Conservation (phyloP, 108 stramenopile genomes). For the Skeletonema potamos region DNA sequence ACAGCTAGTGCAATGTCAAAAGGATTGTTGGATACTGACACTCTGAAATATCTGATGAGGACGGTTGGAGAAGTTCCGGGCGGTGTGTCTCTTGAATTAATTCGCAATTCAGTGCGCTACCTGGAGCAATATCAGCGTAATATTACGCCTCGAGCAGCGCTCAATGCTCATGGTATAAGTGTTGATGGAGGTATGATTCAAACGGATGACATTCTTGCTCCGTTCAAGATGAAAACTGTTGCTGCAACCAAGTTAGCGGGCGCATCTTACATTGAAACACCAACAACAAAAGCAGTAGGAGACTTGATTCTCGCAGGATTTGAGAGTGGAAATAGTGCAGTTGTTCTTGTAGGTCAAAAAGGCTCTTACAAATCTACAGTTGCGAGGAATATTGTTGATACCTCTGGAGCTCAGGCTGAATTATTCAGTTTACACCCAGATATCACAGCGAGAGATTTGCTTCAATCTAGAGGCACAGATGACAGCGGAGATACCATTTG, state of each 20-base stretch:
- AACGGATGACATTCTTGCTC: slow-evolving; percentile 20
- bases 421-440: slow-evolving; percentile 74
- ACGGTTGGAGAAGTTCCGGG: slow-evolving; percentile 12
- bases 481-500: slow-evolving; percentile 74
- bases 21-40: slow-evolving; percentile 13
- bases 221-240: not conserved
- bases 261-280: slow-evolving; percentile 31
- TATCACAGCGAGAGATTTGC: slow-evolving; percentile 75
- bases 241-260: not conserved
- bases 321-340: slow-evolving; percentile 46
- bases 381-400: slow-evolving; percentile 45
- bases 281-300: slow-evolving; percentile 35
- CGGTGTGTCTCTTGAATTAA: slow-evolving; percentile 32
- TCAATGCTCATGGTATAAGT: slow-evolving; percentile 45
- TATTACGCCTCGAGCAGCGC: slow-evolving; percentile 27
- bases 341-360: slow-evolving; percentile 67
- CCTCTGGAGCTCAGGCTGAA: slow-evolving; percentile 51
- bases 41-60: slow-evolving; percentile 31
- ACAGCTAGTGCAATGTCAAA: slow-evolving; percentile 32
- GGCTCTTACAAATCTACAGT: slow-evolving; percentile 76
- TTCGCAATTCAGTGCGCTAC: slow-evolving; percentile 43
- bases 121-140: slow-evolving; percentile 21
- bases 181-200: slow-evolving; percentile 32
- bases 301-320: slow-evolving; percentile 57
- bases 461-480: slow-evolving; percentile 62